phyloP scores from a whole-genome alignment of 129 eudicot species.

The Arctium minus region DNA sequence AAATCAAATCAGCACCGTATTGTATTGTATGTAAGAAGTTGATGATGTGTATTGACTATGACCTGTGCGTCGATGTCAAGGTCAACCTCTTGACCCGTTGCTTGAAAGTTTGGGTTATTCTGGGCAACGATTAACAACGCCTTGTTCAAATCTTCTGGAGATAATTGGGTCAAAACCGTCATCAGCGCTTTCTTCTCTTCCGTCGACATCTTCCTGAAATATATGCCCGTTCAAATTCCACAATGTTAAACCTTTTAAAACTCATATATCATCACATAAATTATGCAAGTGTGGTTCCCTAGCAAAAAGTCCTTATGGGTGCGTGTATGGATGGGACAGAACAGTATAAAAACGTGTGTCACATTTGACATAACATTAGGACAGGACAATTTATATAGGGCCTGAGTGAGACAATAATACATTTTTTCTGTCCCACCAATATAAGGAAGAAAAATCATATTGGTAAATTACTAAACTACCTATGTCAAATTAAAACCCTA shows the following conservation, averaged over 20 bases:
- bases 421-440: not conserved
- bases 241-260: not conserved
- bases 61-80: conserved; percentile 85
- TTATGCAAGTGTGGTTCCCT: not conserved
- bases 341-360: not conserved
- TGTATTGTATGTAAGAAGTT: not conserved
- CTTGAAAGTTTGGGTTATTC: conserved; percentile 58
- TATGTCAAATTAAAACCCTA: not conserved
- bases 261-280: not conserved
- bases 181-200: conserved; percentile 75
- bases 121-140: conserved; percentile 73
- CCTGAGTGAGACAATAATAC: not conserved
- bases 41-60: not conserved
- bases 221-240: not conserved
- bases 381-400: no score
- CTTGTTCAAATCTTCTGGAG: conserved; percentile 64
- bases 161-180: conserved; percentile 49
- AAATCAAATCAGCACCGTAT: not conserved
- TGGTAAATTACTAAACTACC: not conserved
- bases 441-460: not conserved
- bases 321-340: not conserved
- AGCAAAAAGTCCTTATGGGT: not conserved
- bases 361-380: no score
- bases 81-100: conserved; percentile 56
- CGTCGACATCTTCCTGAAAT: conserved; percentile 70